A percentile compares a stretch with the other conserved stretches of the same genome.
Conservation (phyloP, 164 flowering plant species). For the Chimonanthus praecox region DNA sequence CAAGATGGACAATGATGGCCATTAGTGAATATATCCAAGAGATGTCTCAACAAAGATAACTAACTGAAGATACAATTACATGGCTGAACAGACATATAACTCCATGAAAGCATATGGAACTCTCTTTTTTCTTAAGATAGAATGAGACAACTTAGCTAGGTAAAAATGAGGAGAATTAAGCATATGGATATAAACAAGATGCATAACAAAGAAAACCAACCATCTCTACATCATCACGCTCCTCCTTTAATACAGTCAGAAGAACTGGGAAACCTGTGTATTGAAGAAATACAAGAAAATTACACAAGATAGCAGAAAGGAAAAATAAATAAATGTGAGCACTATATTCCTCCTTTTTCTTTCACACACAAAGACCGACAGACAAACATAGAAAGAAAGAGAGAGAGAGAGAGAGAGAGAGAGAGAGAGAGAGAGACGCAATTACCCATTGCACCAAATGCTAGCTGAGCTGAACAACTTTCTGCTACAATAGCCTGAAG, state of each 20-base stretch:
- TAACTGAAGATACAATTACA: not conserved
- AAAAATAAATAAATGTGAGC: not conserved
- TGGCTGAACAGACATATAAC: not conserved
- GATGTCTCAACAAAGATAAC: not conserved
- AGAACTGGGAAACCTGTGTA: conserved; percentile 88
- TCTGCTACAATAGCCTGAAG: conserved; percentile 93
- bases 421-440: not conserved
- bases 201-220: conserved; percentile 25
- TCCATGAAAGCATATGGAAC: not conserved
- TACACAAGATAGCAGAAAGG: not conserved
- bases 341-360: too few relatives aligned
- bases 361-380: not conserved
- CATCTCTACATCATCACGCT: conserved; percentile 95
- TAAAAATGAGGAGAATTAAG: not conserved
- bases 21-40: not conserved
- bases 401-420: too few relatives aligned
- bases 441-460: conserved; percentile 96
- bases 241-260: conserved; percentile 76
- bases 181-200: not conserved
- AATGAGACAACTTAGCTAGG: not conserved
- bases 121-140: not conserved
- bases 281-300: conserved; percentile 8
- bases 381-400: not conserved
- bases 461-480: conserved; percentile 75
- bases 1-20: not conserved